phyloP scores from a whole-genome alignment of 495 filamentous ascomycete species.

The Hyphodiscus hymeniophilus region DNA sequence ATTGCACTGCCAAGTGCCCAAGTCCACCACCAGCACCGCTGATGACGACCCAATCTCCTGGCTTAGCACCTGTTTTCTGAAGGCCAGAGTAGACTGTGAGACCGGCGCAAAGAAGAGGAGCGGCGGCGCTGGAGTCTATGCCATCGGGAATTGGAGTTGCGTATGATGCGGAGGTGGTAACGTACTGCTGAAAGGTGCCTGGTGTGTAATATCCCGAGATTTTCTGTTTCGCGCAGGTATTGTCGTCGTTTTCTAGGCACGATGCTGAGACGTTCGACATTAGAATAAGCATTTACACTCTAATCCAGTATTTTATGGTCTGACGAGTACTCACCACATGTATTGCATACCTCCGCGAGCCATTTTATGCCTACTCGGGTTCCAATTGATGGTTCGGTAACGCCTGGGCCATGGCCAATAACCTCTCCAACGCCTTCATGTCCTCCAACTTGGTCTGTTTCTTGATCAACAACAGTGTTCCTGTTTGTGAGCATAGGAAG shows the following conservation, averaged over 20 bases:
- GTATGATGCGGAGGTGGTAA: slow-evolving; percentile 50
- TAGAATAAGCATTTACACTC: not conserved
- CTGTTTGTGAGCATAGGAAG: not conserved
- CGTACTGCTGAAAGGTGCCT: slow-evolving; percentile 64
- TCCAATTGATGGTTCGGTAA: slow-evolving; percentile 30
- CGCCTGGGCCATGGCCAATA: slow-evolving; percentile 33
- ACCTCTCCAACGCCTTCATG: slow-evolving; percentile 51
- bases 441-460: not conserved
- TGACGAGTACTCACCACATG: slow-evolving; percentile 24
- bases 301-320: not conserved
- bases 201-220: slow-evolving; percentile 36
- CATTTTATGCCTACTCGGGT: slow-evolving; percentile 26
- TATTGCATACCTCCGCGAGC: not conserved
- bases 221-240: slow-evolving; percentile 34
- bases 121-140: slow-evolving; percentile 40
- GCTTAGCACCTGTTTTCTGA: slow-evolving; percentile 28
- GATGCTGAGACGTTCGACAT: not conserved
- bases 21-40: slow-evolving; percentile 48
- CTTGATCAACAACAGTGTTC: not conserved
- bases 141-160: slow-evolving; percentile 58
- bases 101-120: slow-evolving; percentile 48
- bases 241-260: slow-evolving; percentile 28
- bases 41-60: slow-evolving; percentile 41
- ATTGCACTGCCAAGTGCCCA: slow-evolving; percentile 42
- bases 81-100: slow-evolving; percentile 29